Percentiles rank a stretch among this genome's conserved stretches.
phyloP scores from a whole-genome alignment of 495 filamentous ascomycete species.

The Xeromyces bisporus region DNA sequence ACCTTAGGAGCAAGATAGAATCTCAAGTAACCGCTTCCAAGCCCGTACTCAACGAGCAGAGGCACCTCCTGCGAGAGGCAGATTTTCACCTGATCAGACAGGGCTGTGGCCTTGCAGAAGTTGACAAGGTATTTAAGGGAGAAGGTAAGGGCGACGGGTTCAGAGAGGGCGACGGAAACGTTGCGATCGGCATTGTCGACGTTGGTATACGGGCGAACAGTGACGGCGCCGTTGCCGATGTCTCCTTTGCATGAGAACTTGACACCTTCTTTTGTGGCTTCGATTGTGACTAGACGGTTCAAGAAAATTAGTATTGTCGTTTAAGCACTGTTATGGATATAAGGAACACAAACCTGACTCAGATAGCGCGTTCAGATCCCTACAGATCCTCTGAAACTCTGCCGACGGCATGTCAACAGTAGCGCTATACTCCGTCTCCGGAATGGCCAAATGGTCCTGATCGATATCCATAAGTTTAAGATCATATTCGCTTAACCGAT shows the following conservation, averaged over 20 bases:
- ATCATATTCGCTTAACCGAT: slow-evolving; percentile 93
- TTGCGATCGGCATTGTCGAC: slow-evolving; percentile 80
- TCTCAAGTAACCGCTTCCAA: slow-evolving; percentile 76
- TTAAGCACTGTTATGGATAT: neutral
- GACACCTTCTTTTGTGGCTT: slow-evolving; percentile 91
- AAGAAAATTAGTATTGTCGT: neutral
- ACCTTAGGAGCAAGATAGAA: slow-evolving; percentile 99
- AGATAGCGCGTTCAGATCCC: slow-evolving; percentile 75
- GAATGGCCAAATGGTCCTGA: slow-evolving; percentile 97
- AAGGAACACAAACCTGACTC: slow-evolving; percentile 59
- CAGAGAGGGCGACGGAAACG: slow-evolving; percentile 74
- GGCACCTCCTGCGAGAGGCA: slow-evolving; percentile 93
- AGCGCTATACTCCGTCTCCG: slow-evolving; percentile 92
- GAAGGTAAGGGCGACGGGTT: slow-evolving; percentile 92
- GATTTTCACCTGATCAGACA: slow-evolving; percentile 71
- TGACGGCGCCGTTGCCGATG: slow-evolving; percentile 88
- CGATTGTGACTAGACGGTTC: slow-evolving; percentile 58
- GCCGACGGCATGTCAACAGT: slow-evolving; percentile 72
- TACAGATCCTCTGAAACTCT: slow-evolving; percentile 91
- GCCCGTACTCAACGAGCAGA: slow-evolving; percentile 78
- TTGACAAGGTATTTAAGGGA: slow-evolving; percentile 98
- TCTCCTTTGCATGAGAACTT: slow-evolving; percentile 90
- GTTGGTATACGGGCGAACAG: slow-evolving; percentile 73
- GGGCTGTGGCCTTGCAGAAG: slow-evolving; percentile 92
- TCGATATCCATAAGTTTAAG: slow-evolving; percentile 99